Percentiles rank a stretch among this genome's conserved stretches.
Conservation (phyloP, 176 grass and related monocot genomes). For the Alloteropsis semialata region DNA sequence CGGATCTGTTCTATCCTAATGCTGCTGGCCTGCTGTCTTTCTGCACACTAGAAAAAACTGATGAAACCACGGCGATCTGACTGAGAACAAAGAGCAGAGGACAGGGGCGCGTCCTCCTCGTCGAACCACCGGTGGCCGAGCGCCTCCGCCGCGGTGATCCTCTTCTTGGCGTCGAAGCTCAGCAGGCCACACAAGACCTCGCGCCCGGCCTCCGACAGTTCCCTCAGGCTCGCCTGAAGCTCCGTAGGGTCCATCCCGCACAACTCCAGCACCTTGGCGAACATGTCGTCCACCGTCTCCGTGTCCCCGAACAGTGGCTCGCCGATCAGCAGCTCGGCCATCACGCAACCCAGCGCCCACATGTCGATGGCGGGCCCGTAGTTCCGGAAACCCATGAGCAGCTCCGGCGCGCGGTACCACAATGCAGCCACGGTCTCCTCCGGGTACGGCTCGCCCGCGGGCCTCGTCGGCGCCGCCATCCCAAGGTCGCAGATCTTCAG, state of each 20-base stretch:
- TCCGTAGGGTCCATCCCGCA: not conserved
- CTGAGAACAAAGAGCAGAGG: not conserved
- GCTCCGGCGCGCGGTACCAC: conserved; percentile 14
- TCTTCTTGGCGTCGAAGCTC: conserved; percentile 2
- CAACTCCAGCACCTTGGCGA: not conserved
- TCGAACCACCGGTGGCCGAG: conserved; percentile 20
- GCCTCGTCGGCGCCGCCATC: not conserved
- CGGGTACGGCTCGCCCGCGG: not conserved
- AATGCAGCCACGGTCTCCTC: not conserved
- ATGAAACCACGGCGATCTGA: not conserved
- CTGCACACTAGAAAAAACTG: not conserved
- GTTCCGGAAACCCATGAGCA: not conserved
- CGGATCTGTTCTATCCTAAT: not conserved
- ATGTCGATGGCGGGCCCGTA: conserved; percentile 15
- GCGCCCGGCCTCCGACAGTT: not conserved
- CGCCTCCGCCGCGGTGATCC: not conserved
- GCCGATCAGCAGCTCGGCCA: not conserved
- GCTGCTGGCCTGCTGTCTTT: not conserved
- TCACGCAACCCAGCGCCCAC: conserved; percentile 1
- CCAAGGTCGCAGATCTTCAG: conserved; percentile 51
- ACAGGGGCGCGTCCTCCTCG: not conserved
- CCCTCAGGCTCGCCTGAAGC: not conserved
- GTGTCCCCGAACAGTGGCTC: conserved; percentile 20
- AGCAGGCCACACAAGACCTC: conserved; percentile 42
- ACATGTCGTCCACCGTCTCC: not conserved